Percentiles rank a stretch among this genome's conserved stretches.
These are phyloP conservation scores for Panaeolus cyanescens DNA, from an alignment of 768 basidiomycete species.

Conservation along the genomic window DNA sequence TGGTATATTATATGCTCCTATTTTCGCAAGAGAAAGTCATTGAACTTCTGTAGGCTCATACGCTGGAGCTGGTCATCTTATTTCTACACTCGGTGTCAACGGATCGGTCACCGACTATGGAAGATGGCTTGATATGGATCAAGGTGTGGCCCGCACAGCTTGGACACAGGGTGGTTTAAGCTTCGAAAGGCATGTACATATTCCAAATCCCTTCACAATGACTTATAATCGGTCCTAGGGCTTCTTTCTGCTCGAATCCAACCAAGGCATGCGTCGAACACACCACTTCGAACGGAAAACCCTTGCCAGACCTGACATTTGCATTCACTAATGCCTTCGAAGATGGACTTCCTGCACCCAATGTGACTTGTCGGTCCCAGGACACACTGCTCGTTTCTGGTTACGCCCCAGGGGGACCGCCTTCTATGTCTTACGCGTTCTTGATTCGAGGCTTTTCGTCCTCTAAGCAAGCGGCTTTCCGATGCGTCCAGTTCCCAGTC, in stretches of 20 bases:
- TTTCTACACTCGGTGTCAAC: constrained; percentile 48
- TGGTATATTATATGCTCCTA: constrained; percentile 34
- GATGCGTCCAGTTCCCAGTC: constrained; percentile 34
- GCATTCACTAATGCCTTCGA: constrained; percentile 49
- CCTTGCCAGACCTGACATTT: constrained; percentile 37
- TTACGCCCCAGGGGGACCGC: constrained; percentile 34
- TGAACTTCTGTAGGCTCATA: constrained; percentile 63
- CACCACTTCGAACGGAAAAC: constrained; percentile 25
- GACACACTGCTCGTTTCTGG: constrained; percentile 59
- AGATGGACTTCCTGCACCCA: constrained; percentile 52
- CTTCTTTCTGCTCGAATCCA: constrained; percentile 70
- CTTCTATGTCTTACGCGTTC: constrained; percentile 76
- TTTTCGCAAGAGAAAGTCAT: not conserved
- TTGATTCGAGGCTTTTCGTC: constrained; percentile 46
- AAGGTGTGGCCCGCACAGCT: constrained; percentile 53
- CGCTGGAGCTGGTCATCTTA: constrained; percentile 61
- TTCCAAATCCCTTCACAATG: not conserved
- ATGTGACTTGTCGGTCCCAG: constrained; percentile 59
- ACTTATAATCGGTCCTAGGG: constrained; percentile 25
- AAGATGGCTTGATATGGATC: constrained; percentile 73
- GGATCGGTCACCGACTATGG: constrained; percentile 47
- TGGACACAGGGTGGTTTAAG: constrained; percentile 57
- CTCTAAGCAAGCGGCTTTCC: constrained; percentile 20
- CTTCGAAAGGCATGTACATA: constrained; percentile 47
- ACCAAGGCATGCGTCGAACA: constrained; percentile 64